Base-by-base conservation (phyloP, 1,284 basidiomycete genomes). In the Apiotrichum montevideense region DNA sequence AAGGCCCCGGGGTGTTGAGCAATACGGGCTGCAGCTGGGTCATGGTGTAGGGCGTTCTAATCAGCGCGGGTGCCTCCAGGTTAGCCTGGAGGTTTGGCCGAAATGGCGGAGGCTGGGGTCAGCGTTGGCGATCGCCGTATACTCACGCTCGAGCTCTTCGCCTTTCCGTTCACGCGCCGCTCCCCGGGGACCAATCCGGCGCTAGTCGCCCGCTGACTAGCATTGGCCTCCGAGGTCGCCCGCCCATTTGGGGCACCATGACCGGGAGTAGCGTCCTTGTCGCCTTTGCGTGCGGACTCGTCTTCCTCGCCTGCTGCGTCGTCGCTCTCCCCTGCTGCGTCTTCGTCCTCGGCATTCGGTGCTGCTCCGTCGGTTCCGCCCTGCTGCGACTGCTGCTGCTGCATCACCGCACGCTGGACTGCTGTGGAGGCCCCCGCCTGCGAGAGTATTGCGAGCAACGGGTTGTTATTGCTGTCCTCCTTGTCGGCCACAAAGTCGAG, bases 401-500 rank as follows among this genome's bases (percentile, higher is more conserved):
- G 58, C 33, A 62, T 57, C 15, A 52, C 54, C n/a, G 62, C 56
- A n/a, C 58, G 47, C 51, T 62, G 58, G 2, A 57, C 57, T 0
- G 54, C 52, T 1, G 49, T 14, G 33, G 60, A 57, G 21, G 57
- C 63, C 9, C 56, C 58, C 0, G 53, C 57, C 46, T 54, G 51
- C 1, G 54, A 55, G 29, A 57, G 54, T n/a, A 58, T 46, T 1
- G 60, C 46, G 33, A 50, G 6, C 79, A 77, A 52, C 1, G 61
- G 62, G 37, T 64, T 63, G 32, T 59, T 54, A 1, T 58, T 56
- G 15, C 86, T 82, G 63, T 95, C 91, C 68, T 86, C 87, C 62
- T 85, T 84, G 73, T 98, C 95, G 2, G 87, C 88, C 62, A 98
- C 85, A 68, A 94, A 87, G 66, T 85, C 84, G 35, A 98, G 83